Percentiles rank a stretch among this genome's conserved stretches.
Conservation (phyloP, 2,329 filamentous ascomycete species). For the Nigrospora oryzae region DNA sequence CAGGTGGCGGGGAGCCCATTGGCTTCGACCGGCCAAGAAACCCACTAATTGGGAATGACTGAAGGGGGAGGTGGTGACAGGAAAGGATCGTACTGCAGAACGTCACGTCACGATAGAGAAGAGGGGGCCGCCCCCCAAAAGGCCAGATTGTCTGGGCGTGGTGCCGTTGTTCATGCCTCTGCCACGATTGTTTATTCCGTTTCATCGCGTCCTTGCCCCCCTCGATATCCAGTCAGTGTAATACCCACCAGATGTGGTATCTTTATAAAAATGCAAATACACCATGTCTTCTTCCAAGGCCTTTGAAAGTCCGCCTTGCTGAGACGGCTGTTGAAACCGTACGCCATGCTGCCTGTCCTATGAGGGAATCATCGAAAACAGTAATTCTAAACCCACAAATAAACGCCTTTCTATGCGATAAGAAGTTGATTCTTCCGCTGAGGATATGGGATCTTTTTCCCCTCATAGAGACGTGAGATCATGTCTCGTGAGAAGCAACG, state of each 20-base stretch:
- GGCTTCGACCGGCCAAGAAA: too few relatives aligned
- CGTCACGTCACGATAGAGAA: too few relatives aligned
- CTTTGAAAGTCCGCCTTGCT: conserved; percentile 5
- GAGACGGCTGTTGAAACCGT: conserved; percentile 25
- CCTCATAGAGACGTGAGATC: conserved; percentile 1
- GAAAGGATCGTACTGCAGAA: too few relatives aligned
- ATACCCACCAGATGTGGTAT: not conserved
- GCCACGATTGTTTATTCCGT: too few relatives aligned
- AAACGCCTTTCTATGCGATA: conserved; percentile 27
- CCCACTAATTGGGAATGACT: too few relatives aligned
- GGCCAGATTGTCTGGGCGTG: too few relatives aligned
- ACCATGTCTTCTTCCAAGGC: conserved; percentile 1
- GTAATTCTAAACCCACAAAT: conserved; percentile 24
- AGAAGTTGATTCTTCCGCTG: conserved; percentile 29
- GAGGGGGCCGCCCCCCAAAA: too few relatives aligned
- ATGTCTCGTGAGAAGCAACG: not conserved
- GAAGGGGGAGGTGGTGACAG: too few relatives aligned
- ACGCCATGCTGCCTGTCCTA: conserved; percentile 29
- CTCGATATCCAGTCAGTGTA: too few relatives aligned
- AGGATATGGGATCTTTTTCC: conserved; percentile 5
- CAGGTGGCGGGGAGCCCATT: too few relatives aligned
- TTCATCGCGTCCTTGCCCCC: too few relatives aligned
- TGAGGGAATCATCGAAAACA: conserved; percentile 21
- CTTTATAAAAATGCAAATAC: not conserved
- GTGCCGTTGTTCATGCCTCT: too few relatives aligned